phyloP scores from a whole-genome alignment of 805 yeast genomes.

The Monosporozyma servazzii region DNA sequence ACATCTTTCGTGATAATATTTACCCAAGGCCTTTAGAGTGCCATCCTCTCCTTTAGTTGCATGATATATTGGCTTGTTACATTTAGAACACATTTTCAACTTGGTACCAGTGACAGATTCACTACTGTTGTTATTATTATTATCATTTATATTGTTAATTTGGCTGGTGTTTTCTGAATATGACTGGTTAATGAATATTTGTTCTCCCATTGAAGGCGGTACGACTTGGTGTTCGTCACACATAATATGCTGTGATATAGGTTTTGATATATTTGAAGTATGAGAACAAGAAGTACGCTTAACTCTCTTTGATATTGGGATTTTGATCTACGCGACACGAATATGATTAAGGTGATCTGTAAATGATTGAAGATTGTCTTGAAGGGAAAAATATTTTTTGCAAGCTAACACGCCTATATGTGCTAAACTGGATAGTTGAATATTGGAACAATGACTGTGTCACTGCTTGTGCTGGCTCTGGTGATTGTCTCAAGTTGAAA shows the following conservation, averaged over 20 bases:
- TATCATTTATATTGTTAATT: neutral
- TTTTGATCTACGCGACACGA: neutral
- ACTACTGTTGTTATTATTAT: neutral
- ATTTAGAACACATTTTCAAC: constrained; percentile 2
- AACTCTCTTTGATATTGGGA: no score
- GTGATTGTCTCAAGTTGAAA: neutral
- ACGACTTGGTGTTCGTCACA: neutral
- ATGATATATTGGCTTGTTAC: constrained; percentile 1
- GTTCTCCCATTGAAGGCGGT: neutral
- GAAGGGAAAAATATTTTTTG: neutral
- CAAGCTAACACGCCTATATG: neutral
- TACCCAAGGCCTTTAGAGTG: constrained; percentile 77
- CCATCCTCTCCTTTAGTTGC: constrained; percentile 2
- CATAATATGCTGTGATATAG: neutral
- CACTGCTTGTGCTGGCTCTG: neutral
- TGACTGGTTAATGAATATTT: neutral
- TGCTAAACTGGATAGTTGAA: neutral
- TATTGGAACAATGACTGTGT: neutral
- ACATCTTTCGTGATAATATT: constrained; percentile 78
- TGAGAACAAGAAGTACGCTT: no score
- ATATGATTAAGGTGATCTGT: neutral
- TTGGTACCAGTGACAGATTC: neutral
- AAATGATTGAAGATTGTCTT: neutral
- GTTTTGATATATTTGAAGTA: neutral
- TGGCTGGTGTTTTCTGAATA: neutral